phyloP scores from a whole-genome alignment of 805 yeast genomes.

The Vanderwaltozyma verrucispora region DNA sequence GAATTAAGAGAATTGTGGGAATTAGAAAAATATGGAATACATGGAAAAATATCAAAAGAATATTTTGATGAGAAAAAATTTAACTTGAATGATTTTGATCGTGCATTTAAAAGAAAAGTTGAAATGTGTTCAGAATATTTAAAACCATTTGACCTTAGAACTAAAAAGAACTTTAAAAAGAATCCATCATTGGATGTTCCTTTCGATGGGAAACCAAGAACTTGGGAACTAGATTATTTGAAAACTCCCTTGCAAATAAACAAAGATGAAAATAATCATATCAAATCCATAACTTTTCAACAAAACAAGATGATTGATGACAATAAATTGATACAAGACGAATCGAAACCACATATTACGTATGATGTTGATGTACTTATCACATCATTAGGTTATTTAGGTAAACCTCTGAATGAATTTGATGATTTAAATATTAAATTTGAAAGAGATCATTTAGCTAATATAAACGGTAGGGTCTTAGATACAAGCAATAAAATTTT shows the following conservation, averaged over 20 bases:
- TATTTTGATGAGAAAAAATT: conserved; percentile 23
- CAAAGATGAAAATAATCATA: conserved; percentile 30
- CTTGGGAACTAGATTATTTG: conserved; percentile 65
- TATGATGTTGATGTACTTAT: conserved; percentile 57
- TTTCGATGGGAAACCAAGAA: conserved; percentile 14
- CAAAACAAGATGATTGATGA: conserved; percentile 13
- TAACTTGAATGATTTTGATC: conserved; percentile 28
- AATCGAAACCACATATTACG: conserved; percentile 10
- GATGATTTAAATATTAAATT: conserved; percentile 41
- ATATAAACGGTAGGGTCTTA: conserved; percentile 36
- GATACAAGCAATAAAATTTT: conserved; percentile 13
- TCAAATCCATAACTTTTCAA: conserved; percentile 19
- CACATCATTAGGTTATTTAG: conserved; percentile 75
- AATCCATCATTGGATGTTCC: conserved; percentile 4
- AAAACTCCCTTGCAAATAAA: conserved; percentile 49
- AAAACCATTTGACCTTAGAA: conserved; percentile 25
- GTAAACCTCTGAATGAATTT: conserved; percentile 52
- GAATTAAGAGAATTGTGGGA: conserved; percentile 81
- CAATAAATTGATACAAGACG: conserved; percentile 17
- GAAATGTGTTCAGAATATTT: conserved; percentile 49
- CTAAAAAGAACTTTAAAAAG: conserved; percentile 22
- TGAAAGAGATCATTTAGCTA: conserved; percentile 40
- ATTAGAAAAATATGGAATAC: conserved; percentile 41
- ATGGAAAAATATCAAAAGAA: conserved; percentile 34
- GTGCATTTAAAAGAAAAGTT: conserved; percentile 56